phyloP scores from a whole-genome alignment of 2,329 filamentous ascomycete species.

The Sporothrix dimorphospora region DNA sequence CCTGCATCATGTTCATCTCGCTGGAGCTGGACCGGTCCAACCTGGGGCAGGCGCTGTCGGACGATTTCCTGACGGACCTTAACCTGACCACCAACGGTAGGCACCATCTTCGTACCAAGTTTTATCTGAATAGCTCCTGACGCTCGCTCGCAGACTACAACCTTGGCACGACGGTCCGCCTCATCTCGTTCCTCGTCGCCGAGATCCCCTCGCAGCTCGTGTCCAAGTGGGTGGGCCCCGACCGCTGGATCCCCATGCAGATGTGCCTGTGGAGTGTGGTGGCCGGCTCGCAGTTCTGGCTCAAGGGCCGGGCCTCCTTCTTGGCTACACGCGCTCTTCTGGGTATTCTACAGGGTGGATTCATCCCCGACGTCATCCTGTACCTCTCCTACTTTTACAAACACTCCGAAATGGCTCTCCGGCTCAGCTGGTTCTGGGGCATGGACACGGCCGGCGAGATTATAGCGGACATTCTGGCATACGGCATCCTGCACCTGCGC shows the following conservation, averaged over 20 bases:
- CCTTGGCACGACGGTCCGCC: constrained; percentile 55
- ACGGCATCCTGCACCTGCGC: constrained; percentile 46
- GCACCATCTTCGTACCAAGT: no score
- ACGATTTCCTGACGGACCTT: constrained; percentile 52
- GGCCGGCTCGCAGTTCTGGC: constrained; percentile 38
- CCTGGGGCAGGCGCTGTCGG: constrained; percentile 51
- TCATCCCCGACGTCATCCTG: constrained; percentile 46
- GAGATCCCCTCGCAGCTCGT: constrained; percentile 67
- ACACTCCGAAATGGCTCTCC: constrained; percentile 46
- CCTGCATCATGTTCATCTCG: constrained; percentile 54
- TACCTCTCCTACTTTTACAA: constrained; percentile 48
- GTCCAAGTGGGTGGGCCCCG: constrained; percentile 60
- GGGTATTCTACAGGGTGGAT: constrained; percentile 46
- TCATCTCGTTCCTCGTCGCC: constrained; percentile 54
- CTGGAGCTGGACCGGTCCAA: constrained; percentile 56
- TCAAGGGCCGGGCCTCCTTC: neutral
- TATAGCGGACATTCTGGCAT: constrained; percentile 45
- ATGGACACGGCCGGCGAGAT: constrained; percentile 46
- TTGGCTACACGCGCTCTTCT: constrained; percentile 3
- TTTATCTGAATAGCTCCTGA: no score
- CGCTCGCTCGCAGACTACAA: constrained; percentile 49
- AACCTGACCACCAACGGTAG: constrained; percentile 49
- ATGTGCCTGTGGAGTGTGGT: constrained; percentile 61
- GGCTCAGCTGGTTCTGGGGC: constrained; percentile 48
- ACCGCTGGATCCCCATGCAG: constrained; percentile 63